Evolutionary conservation across 352 stramenopile genomes (phyloP), one percentile per base, ranked within the genome.

Genomic region (Pythium sukuiense): DNA sequence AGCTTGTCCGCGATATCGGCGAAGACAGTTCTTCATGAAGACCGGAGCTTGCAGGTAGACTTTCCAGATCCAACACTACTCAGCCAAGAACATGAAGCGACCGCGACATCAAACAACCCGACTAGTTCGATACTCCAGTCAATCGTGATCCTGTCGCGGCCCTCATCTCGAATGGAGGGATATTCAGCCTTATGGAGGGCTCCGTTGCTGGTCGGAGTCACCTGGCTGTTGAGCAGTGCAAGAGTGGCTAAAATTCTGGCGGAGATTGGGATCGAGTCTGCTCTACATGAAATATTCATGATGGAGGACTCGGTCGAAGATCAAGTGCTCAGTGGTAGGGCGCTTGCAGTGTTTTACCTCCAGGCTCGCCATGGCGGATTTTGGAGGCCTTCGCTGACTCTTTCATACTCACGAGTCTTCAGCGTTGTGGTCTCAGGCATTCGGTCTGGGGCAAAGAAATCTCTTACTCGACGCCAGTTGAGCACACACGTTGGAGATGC

Each of bases 281-380:
- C 41, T 2, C 16, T 63, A 2, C 33, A 46, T 26, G 18, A 13
- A 6, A 29, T 63, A 1, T 1, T 63, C 6, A 3, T 27, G 13
- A 20, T 26, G 12, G 46, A 56, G 3, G 8, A 24, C 29, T 7
- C 30, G 0, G 20, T 49, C 18, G 58, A 57, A 29, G 30, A 57
- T 26, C 30, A 33, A 35, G 30, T 63, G 9, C 14, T 63, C 2
- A 26, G 30, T 2, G 32, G 45, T 6, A 46, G 58, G 49, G 35
- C 18, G 16, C 45, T 63, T 5, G n/a, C 58, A 4, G 45, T 41
- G 4, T 56, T 63, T 26, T 63, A 63, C 24, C 7, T 63, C 6
- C 58, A 63, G 43, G 32, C 16, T 9, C 45, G 18, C 5, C 2
- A 30, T 0, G 55, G 45, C 16, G 39, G 29, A 27, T 14, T 9